Base-by-base conservation (phyloP, 73 alveolate species). In the Uronychia setigera region DNA sequence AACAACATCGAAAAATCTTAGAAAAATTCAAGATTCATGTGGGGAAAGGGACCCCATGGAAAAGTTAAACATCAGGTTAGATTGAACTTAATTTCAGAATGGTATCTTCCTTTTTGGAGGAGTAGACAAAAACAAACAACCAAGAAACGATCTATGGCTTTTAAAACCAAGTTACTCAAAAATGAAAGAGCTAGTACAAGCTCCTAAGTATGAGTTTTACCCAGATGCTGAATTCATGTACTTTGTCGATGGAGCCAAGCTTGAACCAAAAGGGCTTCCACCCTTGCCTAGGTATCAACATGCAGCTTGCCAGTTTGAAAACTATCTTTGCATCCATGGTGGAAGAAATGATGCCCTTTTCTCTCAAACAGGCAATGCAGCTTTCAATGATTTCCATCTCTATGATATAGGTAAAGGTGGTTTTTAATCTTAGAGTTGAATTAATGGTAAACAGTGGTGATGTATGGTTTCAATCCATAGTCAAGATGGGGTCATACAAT, bases 1-100 rank as follows among this genome's bases (percentile, higher is more conserved):
- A 82, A 59, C 33, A 32, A 30, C 26, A 29, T 74, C 19, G 89
- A 82, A 1, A 80, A 82, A 14, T 13, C 27, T 60, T 9, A 74
- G 1, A 60, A 60, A 58, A 32, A 67, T 74, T 27, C 76, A 31
- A 14, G 89, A 59, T 60, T 74, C 0, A 33, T 74, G 11, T 82
- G 89, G 89, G 81, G 74, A 11, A 46, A 46, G n/a, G n/a, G n/a
- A n/a, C n/a, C n/a, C n/a, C n/a, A 46, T 46, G 19, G 67, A 5
- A 46, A 5, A 46, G 67, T 46, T 19, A 46, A 19, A 46, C 5
- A 46, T 46, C 67, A 46, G 19, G 19, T 5, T 19, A 46, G 67
- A 46, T 60, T 28, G 79, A 13, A 26, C 9, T 9, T 28, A 60
- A 28, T 28, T 5, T 13, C 29, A 28, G 33, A 13, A 19, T 13